Conservation (phyloP, 495 filamentous ascomycete species). For the Aspergillus asperescens region DNA sequence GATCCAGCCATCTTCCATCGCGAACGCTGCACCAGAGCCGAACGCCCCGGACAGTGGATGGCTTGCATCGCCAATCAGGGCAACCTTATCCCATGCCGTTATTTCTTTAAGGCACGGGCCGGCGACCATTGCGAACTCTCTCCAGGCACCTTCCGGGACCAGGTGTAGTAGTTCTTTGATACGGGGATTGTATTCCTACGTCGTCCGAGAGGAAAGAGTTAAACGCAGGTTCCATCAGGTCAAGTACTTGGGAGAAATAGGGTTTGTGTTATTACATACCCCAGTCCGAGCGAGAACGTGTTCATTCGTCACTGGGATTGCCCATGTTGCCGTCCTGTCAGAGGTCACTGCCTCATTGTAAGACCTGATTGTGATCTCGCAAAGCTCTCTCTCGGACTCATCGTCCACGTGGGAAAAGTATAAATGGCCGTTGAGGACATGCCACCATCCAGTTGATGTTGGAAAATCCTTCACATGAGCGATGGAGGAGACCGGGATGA, state of each 20-base stretch:
- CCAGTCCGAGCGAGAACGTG: background rate
- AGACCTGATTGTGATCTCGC: slow-evolving; percentile 24
- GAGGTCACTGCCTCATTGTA: slow-evolving; percentile 19
- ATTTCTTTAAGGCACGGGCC: slow-evolving; percentile 28
- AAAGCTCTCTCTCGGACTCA: slow-evolving; percentile 15
- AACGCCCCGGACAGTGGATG: slow-evolving; percentile 46
- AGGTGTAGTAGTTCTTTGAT: background rate
- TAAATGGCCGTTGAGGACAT: slow-evolving; percentile 38
- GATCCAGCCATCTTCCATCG: slow-evolving; percentile 48
- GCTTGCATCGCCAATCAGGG: slow-evolving; percentile 45
- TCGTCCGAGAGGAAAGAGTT: background rate
- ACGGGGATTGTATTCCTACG: slow-evolving; percentile 1
- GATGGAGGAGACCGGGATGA: slow-evolving; percentile 4
- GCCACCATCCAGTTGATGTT: slow-evolving; percentile 42
- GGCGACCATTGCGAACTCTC: background rate
- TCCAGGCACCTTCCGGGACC: background rate
- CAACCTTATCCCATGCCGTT: slow-evolving; percentile 41
- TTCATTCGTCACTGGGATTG: slow-evolving; percentile 40
- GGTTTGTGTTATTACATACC: too few species aligned
- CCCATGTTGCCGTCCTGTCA: slow-evolving; percentile 42
- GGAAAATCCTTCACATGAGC: slow-evolving; percentile 34
- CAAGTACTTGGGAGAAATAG: too few species aligned
- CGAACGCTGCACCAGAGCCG: slow-evolving; percentile 48
- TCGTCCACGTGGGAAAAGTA: slow-evolving; percentile 43
- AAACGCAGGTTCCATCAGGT: too few species aligned